Evolutionary conservation across 1,284 basidiomycete genomes (phyloP).

Genomic region (Ceratobasidium sp.): DNA sequence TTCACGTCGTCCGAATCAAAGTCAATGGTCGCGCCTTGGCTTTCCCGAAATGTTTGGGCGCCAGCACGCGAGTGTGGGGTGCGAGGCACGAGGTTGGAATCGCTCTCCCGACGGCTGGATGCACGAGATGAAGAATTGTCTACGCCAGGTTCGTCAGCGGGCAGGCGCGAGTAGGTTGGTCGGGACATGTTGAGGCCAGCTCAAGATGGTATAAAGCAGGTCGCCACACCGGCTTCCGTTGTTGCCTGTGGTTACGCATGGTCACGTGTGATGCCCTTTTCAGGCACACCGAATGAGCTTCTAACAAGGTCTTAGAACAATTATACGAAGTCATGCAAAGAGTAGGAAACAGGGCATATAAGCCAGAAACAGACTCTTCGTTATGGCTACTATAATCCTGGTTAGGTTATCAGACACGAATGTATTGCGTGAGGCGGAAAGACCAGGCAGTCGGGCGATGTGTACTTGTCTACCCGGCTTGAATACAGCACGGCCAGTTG

Average conservation of each 20-base stretch:
- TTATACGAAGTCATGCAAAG: too few relatives aligned
- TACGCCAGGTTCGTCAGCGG: neutral
- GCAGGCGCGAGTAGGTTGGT: slow-evolving; percentile 28
- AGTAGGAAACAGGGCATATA: too few relatives aligned
- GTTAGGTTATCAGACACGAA: too few relatives aligned
- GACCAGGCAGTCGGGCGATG: too few relatives aligned
- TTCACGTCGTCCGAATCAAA: neutral
- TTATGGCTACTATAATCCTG: too few relatives aligned
- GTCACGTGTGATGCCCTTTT: neutral
- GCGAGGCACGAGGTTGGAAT: slow-evolving; percentile 29
- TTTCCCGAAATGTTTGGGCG: slow-evolving; percentile 25
- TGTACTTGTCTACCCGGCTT: too few relatives aligned
- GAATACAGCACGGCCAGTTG: too few relatives aligned
- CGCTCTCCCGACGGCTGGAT: slow-evolving; percentile 12
- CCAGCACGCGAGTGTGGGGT: slow-evolving; percentile 34
- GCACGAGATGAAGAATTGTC: neutral
- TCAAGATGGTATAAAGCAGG: slow-evolving; percentile 9
- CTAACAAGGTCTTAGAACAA: too few relatives aligned
- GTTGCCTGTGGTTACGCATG: neutral
- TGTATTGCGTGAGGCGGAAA: too few relatives aligned
- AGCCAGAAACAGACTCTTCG: too few relatives aligned
- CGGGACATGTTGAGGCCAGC: slow-evolving; percentile 36
- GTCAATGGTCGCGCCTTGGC: slow-evolving; percentile 8
- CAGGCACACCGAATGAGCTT: neutral
- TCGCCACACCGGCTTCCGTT: neutral